A percentile compares a stretch with the other conserved stretches of the same genome.
Evolutionary conservation across 169 alveolate genomes (phyloP).

Genomic region (Eimeria tenella): DNA sequence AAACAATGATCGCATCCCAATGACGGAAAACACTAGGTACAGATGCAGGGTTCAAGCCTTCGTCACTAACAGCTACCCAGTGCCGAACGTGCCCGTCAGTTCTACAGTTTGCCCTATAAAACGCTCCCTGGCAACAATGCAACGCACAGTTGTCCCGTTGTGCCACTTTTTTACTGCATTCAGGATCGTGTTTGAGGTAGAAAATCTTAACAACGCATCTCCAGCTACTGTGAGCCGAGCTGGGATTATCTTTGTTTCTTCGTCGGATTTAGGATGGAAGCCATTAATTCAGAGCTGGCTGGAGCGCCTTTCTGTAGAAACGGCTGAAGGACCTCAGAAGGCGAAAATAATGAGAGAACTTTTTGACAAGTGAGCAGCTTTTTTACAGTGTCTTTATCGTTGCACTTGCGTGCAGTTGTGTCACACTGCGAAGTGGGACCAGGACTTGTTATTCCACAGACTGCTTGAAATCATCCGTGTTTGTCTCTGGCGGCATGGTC

Average conservation of each 20-base stretch:
- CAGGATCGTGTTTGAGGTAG: slow-evolving; percentile 96
- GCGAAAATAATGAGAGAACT: slow-evolving; percentile 85
- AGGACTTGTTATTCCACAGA: too few species aligned
- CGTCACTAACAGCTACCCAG: neutral
- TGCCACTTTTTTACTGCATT: slow-evolving; percentile 51
- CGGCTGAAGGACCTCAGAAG: slow-evolving; percentile 88
- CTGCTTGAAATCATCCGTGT: neutral
- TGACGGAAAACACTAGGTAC: slow-evolving; percentile 93
- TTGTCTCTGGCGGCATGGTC: neutral
- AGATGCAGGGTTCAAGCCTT: neutral
- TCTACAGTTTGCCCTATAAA: neutral
- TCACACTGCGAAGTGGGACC: neutral
- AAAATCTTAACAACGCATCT: slow-evolving; percentile 94
- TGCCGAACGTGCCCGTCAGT: neutral
- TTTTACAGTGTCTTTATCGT: neutral
- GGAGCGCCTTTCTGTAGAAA: slow-evolving; percentile 82
- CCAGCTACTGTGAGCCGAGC: slow-evolving; percentile 97
- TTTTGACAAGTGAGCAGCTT: slow-evolving; percentile 86
- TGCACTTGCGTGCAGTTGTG: neutral
- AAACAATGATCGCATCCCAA: slow-evolving; percentile 95
- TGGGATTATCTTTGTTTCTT: slow-evolving; percentile 96
- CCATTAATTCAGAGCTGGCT: slow-evolving; percentile 95
- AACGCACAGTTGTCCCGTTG: neutral
- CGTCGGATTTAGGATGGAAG: slow-evolving; percentile 94
- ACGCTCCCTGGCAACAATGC: neutral